Percentiles rank a stretch among this genome's conserved stretches.
Conservation (phyloP, 345 rosid species). For the Camelina sativa region DNA sequence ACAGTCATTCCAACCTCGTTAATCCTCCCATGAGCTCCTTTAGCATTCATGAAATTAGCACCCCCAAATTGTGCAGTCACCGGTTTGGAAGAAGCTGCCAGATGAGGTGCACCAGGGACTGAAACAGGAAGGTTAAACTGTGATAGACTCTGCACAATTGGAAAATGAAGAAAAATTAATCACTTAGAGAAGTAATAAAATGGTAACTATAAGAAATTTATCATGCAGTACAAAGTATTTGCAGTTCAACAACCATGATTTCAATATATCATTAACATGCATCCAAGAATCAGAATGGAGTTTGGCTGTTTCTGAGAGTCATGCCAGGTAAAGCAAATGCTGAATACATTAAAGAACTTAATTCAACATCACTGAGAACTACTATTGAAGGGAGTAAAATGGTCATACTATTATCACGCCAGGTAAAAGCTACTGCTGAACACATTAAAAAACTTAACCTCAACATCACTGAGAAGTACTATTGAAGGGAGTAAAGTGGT, state of each 20-base stretch:
- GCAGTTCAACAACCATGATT: slow-evolving; percentile 2
- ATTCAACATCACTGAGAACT: background rate
- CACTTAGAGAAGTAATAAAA: slow-evolving; percentile 16
- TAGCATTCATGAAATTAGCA: slow-evolving; percentile 58
- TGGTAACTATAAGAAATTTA: background rate
- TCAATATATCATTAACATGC: slow-evolving; percentile 17
- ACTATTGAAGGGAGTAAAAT: background rate
- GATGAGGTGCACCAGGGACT: slow-evolving; percentile 72
- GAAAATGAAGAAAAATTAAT: slow-evolving; percentile 45
- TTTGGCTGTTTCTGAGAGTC: slow-evolving; percentile 18
- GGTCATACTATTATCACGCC: no score
- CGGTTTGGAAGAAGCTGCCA: slow-evolving; percentile 62
- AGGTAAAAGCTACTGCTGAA: no score
- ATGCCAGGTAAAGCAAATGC: slow-evolving; percentile 20
- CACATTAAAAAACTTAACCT: no score
- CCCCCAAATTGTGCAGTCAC: slow-evolving; percentile 58
- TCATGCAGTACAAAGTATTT: slow-evolving; percentile 21
- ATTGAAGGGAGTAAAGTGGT: slow-evolving; percentile 14
- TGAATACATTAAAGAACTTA: background rate
- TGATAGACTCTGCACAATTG: slow-evolving; percentile 83
- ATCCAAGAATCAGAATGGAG: slow-evolving; percentile 9
- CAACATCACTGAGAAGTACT: background rate
- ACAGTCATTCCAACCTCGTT: slow-evolving; percentile 59
- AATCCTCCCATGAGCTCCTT: slow-evolving; percentile 46
- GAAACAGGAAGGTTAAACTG: slow-evolving; percentile 98